Percentiles rank a stretch among this genome's conserved stretches.
Evolutionary conservation across 2,329 filamentous ascomycete species (phyloP).

Genomic region (Verticillium dahliae): DNA sequence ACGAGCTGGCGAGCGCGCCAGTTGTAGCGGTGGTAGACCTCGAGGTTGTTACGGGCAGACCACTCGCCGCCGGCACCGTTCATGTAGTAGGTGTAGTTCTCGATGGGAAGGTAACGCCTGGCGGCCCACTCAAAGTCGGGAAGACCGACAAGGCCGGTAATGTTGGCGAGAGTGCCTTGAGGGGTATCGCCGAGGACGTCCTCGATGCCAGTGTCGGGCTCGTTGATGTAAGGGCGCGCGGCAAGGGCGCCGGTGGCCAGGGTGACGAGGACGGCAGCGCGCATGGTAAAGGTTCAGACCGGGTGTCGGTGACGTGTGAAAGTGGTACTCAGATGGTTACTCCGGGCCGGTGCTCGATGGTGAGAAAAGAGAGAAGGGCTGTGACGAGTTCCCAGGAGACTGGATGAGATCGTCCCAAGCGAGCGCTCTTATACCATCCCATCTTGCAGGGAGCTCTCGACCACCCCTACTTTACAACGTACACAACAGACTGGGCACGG

Average conservation of each 20-base stretch:
- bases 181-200: constrained; percentile 25
- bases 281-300: constrained; percentile 29
- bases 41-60: constrained; percentile 50
- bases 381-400: not conserved
- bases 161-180: constrained; percentile 29
- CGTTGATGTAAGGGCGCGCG: constrained; percentile 35
- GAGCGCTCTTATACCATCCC: not conserved
- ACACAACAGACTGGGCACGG: not conserved
- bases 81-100: constrained; percentile 50
- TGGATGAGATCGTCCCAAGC: not conserved
- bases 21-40: constrained; percentile 41
- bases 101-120: constrained; percentile 35
- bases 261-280: constrained; percentile 17
- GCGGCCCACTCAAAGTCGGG: constrained; percentile 50
- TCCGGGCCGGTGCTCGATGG: not conserved
- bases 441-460: not conserved
- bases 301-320: not conserved
- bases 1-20: constrained; percentile 41
- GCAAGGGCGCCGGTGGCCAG: constrained; percentile 29
- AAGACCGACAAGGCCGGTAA: constrained; percentile 38
- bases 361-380: not conserved
- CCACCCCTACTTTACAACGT: not conserved
- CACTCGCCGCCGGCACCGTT: constrained; percentile 50
- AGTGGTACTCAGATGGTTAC: not conserved
- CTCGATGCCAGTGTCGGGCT: constrained; percentile 40